Percentiles rank a stretch among this genome's conserved stretches.
phyloP scores from a whole-genome alignment of 192 early-diverging fungal species.

The Entomortierella beljakovae region DNA sequence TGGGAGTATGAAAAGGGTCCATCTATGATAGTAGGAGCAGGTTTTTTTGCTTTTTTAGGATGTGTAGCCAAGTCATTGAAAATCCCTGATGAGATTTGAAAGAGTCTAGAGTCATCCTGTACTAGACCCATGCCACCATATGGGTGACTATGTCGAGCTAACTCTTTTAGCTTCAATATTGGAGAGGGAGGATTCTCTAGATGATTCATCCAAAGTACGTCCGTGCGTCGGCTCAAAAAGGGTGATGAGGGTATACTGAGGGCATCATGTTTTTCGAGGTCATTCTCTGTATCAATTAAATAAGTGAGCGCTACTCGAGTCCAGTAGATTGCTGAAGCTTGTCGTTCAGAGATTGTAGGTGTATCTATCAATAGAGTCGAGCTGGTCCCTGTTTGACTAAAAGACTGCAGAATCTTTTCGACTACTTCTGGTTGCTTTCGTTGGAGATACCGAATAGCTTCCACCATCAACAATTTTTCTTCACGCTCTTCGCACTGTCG shows the following conservation, averaged over 20 bases:
- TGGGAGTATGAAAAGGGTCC: conserved; percentile 10
- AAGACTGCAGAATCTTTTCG: background rate
- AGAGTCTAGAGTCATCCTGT: conserved; percentile 44
- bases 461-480: conserved; percentile 28
- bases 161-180: background rate
- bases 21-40: conserved; percentile 20
- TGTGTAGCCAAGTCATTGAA: conserved; percentile 33
- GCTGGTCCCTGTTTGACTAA: background rate
- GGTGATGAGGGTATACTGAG: conserved; percentile 23
- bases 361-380: background rate
- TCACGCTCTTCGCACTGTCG: conserved; percentile 40
- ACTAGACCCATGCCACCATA: conserved; percentile 14
- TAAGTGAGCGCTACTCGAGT: conserved; percentile 26
- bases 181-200: conserved; percentile 9
- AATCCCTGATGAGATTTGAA: conserved; percentile 39
- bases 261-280: background rate
- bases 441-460: conserved; percentile 25
- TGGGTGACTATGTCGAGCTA: background rate
- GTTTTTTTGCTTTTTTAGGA: conserved; percentile 16
- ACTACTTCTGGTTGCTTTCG: conserved; percentile 4
- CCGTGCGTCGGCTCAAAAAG: conserved; percentile 17
- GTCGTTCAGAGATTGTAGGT: background rate
- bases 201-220: conserved; percentile 30
- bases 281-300: background rate
- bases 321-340: conserved; percentile 31